phyloP scores from a whole-genome alignment of 352 stramenopile species.

The Pythium insidiosum region DNA sequence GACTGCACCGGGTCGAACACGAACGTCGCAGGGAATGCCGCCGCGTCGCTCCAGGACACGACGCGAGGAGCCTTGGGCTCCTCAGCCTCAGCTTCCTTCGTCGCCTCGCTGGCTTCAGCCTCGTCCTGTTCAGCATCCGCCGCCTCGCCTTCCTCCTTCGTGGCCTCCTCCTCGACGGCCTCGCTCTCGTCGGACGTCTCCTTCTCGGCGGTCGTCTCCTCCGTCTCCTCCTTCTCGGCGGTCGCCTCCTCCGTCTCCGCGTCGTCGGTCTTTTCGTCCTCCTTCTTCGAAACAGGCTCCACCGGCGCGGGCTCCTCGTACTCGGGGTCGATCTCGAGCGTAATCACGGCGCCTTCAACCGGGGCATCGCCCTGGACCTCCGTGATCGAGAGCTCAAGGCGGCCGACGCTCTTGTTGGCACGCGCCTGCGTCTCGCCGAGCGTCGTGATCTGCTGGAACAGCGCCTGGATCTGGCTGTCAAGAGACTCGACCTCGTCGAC shows the following conservation, averaged over 20 bases:
- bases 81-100: background rate
- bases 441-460: slow-evolving; percentile 63
- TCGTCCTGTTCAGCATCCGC: slow-evolving; percentile 1
- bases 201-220: background rate
- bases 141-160: background rate
- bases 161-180: background rate
- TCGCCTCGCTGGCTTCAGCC: background rate
- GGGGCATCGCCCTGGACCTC: slow-evolving; percentile 51
- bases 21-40: slow-evolving; percentile 52
- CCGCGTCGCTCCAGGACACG: slow-evolving; percentile 22
- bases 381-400: slow-evolving; percentile 48
- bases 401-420: slow-evolving; percentile 63
- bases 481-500: slow-evolving; percentile 70
- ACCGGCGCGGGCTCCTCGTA: slow-evolving; percentile 48
- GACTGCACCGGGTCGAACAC: slow-evolving; percentile 81
- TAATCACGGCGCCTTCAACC: slow-evolving; percentile 45
- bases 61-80: too few species aligned
- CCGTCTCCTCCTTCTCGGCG: slow-evolving; percentile 12
- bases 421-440: slow-evolving; percentile 26
- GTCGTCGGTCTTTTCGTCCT: slow-evolving; percentile 28
- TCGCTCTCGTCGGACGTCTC: background rate
- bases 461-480: slow-evolving; percentile 59
- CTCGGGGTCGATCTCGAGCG: slow-evolving; percentile 64
- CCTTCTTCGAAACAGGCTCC: slow-evolving; percentile 38
- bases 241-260: slow-evolving; percentile 23